Conservation (phyloP, 1,284 basidiomycete genomes). For the Moesziomyces sp. region DNA sequence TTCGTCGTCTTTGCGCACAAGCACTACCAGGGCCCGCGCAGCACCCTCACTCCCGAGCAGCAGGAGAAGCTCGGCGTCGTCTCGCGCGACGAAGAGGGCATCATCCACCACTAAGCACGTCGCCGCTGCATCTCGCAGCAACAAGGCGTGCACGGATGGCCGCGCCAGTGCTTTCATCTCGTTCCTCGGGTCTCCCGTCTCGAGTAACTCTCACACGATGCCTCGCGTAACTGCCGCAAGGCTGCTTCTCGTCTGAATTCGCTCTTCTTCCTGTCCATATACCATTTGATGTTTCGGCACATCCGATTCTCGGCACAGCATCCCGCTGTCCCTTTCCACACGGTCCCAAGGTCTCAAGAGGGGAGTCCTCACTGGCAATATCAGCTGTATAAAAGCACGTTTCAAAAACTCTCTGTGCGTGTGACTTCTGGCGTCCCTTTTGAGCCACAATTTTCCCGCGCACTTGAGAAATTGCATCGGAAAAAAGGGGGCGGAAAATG, state of each 20-base stretch:
- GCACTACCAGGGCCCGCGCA: constrained; percentile 70
- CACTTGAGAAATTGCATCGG: not conserved
- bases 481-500: not conserved
- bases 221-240: too few relatives aligned
- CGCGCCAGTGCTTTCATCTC: not conserved
- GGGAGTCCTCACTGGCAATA: not conserved
- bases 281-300: constrained; percentile 1
- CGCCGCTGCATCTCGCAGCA: not conserved
- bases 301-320: constrained; percentile 13
- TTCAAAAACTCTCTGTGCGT: not conserved
- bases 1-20: constrained; percentile 69
- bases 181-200: too few relatives aligned
- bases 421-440: too few relatives aligned
- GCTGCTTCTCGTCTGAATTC: not conserved
- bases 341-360: constrained; percentile 1
- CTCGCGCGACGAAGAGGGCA: constrained; percentile 44
- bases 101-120: constrained; percentile 23
- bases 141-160: not conserved
- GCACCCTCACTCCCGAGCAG: constrained; percentile 56
- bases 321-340: constrained; percentile 6
- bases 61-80: constrained; percentile 58
- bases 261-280: constrained; percentile 20
- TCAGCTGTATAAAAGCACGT: constrained; percentile 4
- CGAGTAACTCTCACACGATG: too few relatives aligned
- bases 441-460: too few relatives aligned